Evolutionary conservation across 2,329 filamentous ascomycete species (phyloP), one percentile per base, ranked within the genome.

Genomic region (Ophiostoma ips): DNA sequence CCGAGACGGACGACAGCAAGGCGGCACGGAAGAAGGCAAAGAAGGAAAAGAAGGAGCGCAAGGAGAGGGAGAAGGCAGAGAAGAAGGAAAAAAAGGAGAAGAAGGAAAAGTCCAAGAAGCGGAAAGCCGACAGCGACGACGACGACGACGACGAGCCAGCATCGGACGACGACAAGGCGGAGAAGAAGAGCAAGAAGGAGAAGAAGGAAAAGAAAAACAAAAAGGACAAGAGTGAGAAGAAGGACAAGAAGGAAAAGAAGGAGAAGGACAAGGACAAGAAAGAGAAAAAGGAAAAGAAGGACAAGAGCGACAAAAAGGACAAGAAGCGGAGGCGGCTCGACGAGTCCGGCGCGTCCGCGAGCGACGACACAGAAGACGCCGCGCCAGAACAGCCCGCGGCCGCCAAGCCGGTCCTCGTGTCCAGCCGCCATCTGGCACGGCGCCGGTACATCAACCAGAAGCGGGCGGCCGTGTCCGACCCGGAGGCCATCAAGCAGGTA

Each of bases 401-500:
- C 13, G 60, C 61, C 7, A 59, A 60, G 24, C 51, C 57, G 15
- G 48, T 58, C 13, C 28, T 45, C 12, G 19, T 72, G 54, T 70
- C 74, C 24, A 79, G 75, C 46, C 76, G 87, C 55, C 85, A 89
- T 62, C 76, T 84, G 50, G 79, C 89, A 44, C 73, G 90, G 55
- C 80, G 85, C 57, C 76, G 87, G 53, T 87, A 89, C 64, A 95
- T 96, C 60, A 83, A 83, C 51, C 86, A 92, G 59, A 96, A 96
- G 71, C 81, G 80, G 59, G 78, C 83, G 69, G 88, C 89, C 2
- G 76, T 88, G 52, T 76, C 87, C 69, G 85, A 95, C 64, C 75
- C 81, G 46, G 80, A 83, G 60, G 86, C 88, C 13, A 67, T 96
- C 61, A 90, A 89, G 63, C 88, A 95, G 79, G 85, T 89, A 68